These are phyloP conservation scores for Asterochloris sp. DNA, from an alignment of 139 green algal species.

Conservation along the genomic window DNA sequence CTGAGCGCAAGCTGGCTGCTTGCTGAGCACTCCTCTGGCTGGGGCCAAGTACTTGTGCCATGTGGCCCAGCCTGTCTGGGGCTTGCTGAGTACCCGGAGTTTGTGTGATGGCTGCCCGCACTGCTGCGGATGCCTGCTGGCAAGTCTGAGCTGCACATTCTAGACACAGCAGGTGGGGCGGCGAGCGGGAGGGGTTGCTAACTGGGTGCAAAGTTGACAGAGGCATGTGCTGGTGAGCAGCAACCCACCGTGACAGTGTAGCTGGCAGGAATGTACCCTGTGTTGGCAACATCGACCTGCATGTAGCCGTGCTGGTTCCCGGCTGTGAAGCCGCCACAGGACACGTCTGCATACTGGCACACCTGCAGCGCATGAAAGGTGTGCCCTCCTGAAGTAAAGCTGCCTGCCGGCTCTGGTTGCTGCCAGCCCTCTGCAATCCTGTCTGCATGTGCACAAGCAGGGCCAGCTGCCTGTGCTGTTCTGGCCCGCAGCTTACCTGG, in stretches of 20 bases:
- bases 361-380: conserved; percentile 21
- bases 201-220: neutral
- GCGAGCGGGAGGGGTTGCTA: neutral
- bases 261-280: conserved; percentile 42
- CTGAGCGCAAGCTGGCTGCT: no score
- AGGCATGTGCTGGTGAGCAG: neutral
- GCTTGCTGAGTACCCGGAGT: no score
- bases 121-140: neutral
- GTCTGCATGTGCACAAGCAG: no score
- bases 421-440: no score
- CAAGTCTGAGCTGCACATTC: neutral
- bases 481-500: no score
- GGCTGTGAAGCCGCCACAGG: conserved; percentile 73
- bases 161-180: neutral
- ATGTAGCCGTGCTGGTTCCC: conserved; percentile 59
- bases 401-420: no score
- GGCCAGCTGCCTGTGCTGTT: no score
- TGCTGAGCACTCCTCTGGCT: no score
- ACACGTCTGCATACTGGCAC: conserved; percentile 43
- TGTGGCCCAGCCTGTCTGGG: no score
- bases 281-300: conserved; percentile 51
- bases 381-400: no score
- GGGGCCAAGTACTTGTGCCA: no score
- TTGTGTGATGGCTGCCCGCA: neutral
- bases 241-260: conserved; percentile 51